Evolutionary conservation across 352 stramenopile species (phyloP).

Genomic region (Pythium aristosporum): DNA sequence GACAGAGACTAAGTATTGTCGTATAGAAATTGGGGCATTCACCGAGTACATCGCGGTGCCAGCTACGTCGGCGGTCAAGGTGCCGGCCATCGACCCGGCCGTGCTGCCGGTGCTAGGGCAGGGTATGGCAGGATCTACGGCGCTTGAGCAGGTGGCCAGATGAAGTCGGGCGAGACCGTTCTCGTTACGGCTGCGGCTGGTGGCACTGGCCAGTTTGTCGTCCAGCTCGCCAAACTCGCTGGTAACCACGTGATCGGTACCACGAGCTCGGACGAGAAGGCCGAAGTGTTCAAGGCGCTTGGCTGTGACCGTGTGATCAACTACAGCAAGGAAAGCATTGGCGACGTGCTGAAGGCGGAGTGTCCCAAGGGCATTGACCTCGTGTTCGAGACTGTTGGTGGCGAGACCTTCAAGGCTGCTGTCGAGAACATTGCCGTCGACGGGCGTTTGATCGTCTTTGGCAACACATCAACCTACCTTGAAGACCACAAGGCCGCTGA

Average conservation of each 20-base stretch:
- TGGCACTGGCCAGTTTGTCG: slow-evolving; percentile 47
- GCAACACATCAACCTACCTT: slow-evolving; percentile 48
- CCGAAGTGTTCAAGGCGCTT: slow-evolving; percentile 62
- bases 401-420: slow-evolving; percentile 46
- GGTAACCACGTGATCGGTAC: slow-evolving; percentile 81
- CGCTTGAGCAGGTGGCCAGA: slow-evolving; percentile 54
- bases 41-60: slow-evolving; percentile 23
- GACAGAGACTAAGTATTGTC: no score
- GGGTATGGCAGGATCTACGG: slow-evolving; percentile 43
- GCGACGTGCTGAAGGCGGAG: slow-evolving; percentile 61
- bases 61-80: slow-evolving; percentile 16
- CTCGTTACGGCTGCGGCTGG: no score
- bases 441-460: slow-evolving; percentile 65
- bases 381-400: slow-evolving; percentile 65
- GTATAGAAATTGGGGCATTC: slow-evolving; percentile 23
- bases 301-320: slow-evolving; percentile 39
- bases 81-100: slow-evolving; percentile 8
- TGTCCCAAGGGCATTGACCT: slow-evolving; percentile 66
- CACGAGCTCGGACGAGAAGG: slow-evolving; percentile 84
- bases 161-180: slow-evolving; percentile 59
- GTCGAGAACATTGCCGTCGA: slow-evolving; percentile 58
- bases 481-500: slow-evolving; percentile 26
- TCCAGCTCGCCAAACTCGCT: slow-evolving; percentile 84
- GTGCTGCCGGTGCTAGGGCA: slow-evolving; percentile 40
- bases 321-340: slow-evolving; percentile 54